A percentile compares a stretch with the other conserved stretches of the same genome.
phyloP scores from a whole-genome alignment of 257 asterid genomes.

The Gentiana dahurica region DNA sequence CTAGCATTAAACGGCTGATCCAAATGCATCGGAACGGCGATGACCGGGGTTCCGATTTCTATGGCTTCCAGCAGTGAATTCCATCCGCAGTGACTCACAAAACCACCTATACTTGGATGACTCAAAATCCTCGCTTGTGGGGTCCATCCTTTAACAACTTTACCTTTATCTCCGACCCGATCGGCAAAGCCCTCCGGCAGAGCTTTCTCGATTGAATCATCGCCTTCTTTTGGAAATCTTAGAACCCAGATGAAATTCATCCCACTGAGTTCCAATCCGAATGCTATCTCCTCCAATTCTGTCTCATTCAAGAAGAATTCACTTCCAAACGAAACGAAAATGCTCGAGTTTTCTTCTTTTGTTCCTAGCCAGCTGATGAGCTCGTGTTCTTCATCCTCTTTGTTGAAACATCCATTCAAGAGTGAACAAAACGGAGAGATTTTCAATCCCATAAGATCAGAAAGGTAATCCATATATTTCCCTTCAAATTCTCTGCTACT shows the following conservation, averaged over 20 bases:
- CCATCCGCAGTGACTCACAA: slow-evolving; percentile 32
- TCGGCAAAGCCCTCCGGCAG: slow-evolving; percentile 22
- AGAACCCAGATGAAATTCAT: slow-evolving; percentile 47
- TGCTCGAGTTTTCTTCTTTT: slow-evolving; percentile 23
- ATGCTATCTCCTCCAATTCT: slow-evolving; percentile 36
- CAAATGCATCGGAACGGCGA: slow-evolving; percentile 24
- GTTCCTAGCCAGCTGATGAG: slow-evolving; percentile 37
- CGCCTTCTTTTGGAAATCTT: slow-evolving; percentile 27
- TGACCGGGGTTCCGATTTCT: slow-evolving; percentile 24
- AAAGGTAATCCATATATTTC: slow-evolving; percentile 31
- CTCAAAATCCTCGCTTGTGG: slow-evolving; percentile 21
- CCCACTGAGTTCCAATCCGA: slow-evolving; percentile 37
- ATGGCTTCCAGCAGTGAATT: slow-evolving; percentile 21
- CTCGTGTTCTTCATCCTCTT: neutral
- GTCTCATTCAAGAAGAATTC: slow-evolving; percentile 35
- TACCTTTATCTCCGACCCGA: slow-evolving; percentile 18
- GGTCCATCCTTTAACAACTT: slow-evolving; percentile 23
- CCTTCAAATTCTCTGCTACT: slow-evolving; percentile 32
- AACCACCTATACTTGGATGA: slow-evolving; percentile 22
- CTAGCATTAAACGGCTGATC: slow-evolving; percentile 31
- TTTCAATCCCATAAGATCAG: neutral
- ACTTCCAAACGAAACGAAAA: slow-evolving; percentile 49
- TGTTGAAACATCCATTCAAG: slow-evolving; percentile 2
- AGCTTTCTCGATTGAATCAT: slow-evolving; percentile 12
- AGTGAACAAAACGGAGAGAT: slow-evolving; percentile 26